These are phyloP conservation scores for Aspergillus sp. DNA, from an alignment of 2,329 filamentous ascomycete genomes.

Conservation along the genomic window DNA sequence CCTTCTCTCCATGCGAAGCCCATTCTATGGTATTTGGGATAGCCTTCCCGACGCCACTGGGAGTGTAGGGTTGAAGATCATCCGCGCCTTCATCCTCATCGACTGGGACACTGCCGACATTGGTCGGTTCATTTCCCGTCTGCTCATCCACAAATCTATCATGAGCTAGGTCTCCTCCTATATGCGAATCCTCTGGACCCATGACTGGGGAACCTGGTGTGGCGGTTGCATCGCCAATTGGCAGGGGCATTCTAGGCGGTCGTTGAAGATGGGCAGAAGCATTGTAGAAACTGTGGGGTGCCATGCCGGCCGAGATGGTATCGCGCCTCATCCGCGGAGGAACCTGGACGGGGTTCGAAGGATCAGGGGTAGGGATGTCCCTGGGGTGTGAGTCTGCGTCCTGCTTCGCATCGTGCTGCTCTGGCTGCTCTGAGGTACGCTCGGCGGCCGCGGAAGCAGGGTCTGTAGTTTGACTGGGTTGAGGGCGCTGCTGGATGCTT, in stretches of 20 bases:
- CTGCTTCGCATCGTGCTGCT: constrained; percentile 13
- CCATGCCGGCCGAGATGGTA: constrained; percentile 18
- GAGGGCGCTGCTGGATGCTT: constrained; percentile 35
- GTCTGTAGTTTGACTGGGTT: constrained; percentile 31
- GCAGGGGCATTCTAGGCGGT: constrained; percentile 83
- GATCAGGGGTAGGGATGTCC: constrained; percentile 24
- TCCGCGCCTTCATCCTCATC: constrained; percentile 71
- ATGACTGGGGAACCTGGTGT: constrained; percentile 86
- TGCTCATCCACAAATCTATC: constrained; percentile 41
- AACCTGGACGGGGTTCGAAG: constrained; percentile 33
- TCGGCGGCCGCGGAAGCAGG: constrained; percentile 7
- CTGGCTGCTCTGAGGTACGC: constrained; percentile 16
- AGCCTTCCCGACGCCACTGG: constrained; percentile 65
- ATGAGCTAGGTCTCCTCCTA: constrained; percentile 43
- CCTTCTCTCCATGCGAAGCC: constrained; percentile 72
- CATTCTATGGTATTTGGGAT: constrained; percentile 83
- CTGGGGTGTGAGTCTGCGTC: constrained; percentile 16
- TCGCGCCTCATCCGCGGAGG: constrained; percentile 27
- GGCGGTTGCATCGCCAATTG: constrained; percentile 85
- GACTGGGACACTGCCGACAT: constrained; percentile 46
- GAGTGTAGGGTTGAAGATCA: constrained; percentile 56
- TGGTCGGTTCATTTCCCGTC: constrained; percentile 48
- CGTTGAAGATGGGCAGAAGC: constrained; percentile 37
- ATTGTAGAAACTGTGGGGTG: constrained; percentile 39
- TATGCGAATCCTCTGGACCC: constrained; percentile 53